A percentile compares a stretch with the other conserved stretches of the same genome.
Conservation (phyloP, 2,329 filamentous ascomycete genomes). For the Pseudocercospora vitis region DNA sequence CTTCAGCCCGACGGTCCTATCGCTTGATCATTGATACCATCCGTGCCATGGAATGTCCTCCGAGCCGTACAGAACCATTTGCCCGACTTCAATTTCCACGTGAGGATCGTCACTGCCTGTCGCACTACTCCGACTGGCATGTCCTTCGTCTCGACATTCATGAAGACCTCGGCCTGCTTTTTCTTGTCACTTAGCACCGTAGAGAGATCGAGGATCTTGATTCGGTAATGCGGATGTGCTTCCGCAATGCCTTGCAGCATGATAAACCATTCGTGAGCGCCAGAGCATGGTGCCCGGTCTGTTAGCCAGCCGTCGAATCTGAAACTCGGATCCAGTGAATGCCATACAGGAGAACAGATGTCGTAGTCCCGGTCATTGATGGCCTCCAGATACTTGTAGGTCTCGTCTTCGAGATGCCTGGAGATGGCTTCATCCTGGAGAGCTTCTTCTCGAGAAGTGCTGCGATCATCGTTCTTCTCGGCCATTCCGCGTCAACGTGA, state of each 20-base stretch:
- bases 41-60: not conserved
- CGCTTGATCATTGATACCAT: not conserved
- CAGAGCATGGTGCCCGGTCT: not conserved
- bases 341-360: not conserved
- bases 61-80: not conserved
- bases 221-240: not conserved
- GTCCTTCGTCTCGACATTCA: slow-evolving; percentile 4
- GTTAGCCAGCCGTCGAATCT: slow-evolving; percentile 1
- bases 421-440: not conserved
- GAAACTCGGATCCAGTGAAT: not conserved
- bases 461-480: not conserved
- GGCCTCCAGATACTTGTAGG: not conserved
- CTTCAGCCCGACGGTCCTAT: not conserved
- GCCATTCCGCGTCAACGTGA: not conserved
- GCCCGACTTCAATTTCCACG: not conserved
- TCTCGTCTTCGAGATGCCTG: not conserved
- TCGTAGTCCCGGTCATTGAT: slow-evolving; percentile 1
- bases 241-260: not conserved
- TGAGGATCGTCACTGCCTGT: not conserved
- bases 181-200: not conserved
- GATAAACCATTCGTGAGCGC: not conserved
- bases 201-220: not conserved
- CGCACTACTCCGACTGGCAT: not conserved
- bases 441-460: not conserved
- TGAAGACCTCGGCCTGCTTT: not conserved